Evolutionary conservation across 2,329 filamentous ascomycete genomes (phyloP), one percentile per base, ranked within the genome.

Genomic region (Polytolypa hystricis): DNA sequence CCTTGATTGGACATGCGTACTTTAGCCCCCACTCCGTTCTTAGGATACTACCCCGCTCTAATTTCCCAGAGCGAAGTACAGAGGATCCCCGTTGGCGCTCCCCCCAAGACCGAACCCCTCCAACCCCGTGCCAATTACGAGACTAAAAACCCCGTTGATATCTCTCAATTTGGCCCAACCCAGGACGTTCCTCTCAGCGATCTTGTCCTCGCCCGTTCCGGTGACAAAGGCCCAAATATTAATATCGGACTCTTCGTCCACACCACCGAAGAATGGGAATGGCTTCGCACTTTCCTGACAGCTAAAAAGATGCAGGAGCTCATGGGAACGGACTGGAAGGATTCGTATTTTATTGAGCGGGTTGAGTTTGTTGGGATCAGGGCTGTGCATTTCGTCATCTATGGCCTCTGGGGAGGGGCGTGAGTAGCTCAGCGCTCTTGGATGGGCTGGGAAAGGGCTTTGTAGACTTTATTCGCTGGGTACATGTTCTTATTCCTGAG

Each of bases 361-460:
- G 62, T 69, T 12, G 67, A 70, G 49, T 64, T 71, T 36, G 53
- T 57, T 0, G 45, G 54, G 3, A 56, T 70, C 0, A 49, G 48
- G 21, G 67, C 67, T 0, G 69, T 71, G 14, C 63, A 73, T 43
- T 71, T 68, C 51, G 66, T 70, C 7, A 51, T 70, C 2, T 70
- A 69, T 39, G 67, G 2, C 55, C 58, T 15, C 47, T 70, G 11
- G 65, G 61, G 0, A 41, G 59, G 1, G 63, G 62, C 0, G 66
- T 73, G 3, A 72, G 66, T 42, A 69, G 67, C 39, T 66, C 64
- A 7, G 59, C 52, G 16, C 47, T 59, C 26, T 43, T 74, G 14
- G 70, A 74, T 53, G 54, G 55, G 8, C 54, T 73, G 43, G 71
- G 65, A 1, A 74, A 74, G 46, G 67, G 69, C 0, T 70, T 72